Evolutionary conservation across 495 filamentous ascomycete species (phyloP).

Genomic region (Tuber melanosporum): DNA sequence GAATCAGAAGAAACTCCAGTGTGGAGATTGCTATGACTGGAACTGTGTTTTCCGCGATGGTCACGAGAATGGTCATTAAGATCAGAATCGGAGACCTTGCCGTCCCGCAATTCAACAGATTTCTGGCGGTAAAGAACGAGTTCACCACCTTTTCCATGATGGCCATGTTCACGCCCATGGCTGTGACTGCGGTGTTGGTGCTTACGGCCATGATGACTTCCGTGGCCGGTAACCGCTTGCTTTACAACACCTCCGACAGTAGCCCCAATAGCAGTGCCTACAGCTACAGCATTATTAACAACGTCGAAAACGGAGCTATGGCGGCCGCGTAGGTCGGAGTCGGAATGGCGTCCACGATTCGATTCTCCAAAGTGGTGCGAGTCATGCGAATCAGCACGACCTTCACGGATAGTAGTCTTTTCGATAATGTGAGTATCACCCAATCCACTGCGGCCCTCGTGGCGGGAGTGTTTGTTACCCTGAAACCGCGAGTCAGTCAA

Average conservation of each 20-base stretch:
- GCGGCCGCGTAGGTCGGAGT: neutral
- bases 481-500: conserved; percentile 2
- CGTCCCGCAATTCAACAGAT: neutral
- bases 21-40: neutral
- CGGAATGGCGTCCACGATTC: neutral
- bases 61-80: neutral
- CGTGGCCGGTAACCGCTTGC: neutral
- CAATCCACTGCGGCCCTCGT: neutral
- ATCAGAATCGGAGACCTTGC: neutral
- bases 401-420: neutral
- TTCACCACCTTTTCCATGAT: neutral
- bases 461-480: neutral
- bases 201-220: conserved; percentile 4
- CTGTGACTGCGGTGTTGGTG: conserved; percentile 15
- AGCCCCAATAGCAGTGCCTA: neutral
- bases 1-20: conserved; percentile 13
- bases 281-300: conserved; percentile 16
- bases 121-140: neutral
- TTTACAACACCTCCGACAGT: neutral
- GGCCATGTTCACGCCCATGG: conserved; percentile 9
- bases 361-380: neutral
- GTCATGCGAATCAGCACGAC: neutral
- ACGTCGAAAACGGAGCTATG: conserved; percentile 12
- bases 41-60: neutral
- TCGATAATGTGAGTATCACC: neutral